Evolutionary conservation across 225 moss, liverwort and hornwort genomes (phyloP).

Genomic region (Bryoerythrophyllum caledonicum): DNA sequence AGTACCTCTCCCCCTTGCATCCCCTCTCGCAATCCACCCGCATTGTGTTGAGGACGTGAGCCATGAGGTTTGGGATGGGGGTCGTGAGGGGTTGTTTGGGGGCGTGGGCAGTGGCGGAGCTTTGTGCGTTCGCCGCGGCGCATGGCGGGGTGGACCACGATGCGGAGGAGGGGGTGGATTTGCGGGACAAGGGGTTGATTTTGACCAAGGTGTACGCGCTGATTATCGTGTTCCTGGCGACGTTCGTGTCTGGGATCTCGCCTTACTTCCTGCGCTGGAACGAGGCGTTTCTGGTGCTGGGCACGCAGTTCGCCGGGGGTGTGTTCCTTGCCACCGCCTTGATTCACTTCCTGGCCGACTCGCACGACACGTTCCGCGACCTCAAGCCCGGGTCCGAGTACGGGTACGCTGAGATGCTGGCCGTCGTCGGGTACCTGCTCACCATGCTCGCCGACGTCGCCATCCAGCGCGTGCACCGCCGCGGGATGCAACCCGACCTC

Average conservation of each 20-base stretch:
- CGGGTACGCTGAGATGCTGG: conserved; percentile 76
- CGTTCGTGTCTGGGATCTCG: conserved; percentile 63
- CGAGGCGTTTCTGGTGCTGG: conserved; percentile 66
- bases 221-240: conserved; percentile 78
- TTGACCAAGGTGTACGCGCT: conserved; percentile 68
- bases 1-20: too few species aligned
- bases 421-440: conserved; percentile 69
- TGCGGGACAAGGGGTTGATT: conserved; percentile 44
- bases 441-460: conserved; percentile 75
- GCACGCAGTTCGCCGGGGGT: conserved; percentile 83
- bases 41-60: too few species aligned
- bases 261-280: conserved; percentile 85
- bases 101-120: conserved; percentile 28
- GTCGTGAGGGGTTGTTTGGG: background rate
- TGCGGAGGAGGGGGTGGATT: background rate
- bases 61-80: conserved; percentile 4
- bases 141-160: background rate
- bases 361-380: conserved; percentile 48
- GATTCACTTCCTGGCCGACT: conserved; percentile 78
- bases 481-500: background rate
- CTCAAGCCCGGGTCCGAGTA: conserved; percentile 38
- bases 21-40: too few species aligned
- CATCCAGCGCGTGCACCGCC: conserved; percentile 49
- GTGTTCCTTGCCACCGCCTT: conserved; percentile 85
- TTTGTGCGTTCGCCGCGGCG: conserved; percentile 25